A percentile compares a stretch with the other conserved stretches of the same genome.
Evolutionary conservation across 176 grass and related monocot genomes (phyloP).

Genomic region (Rhipidocladum racemiflorum): DNA sequence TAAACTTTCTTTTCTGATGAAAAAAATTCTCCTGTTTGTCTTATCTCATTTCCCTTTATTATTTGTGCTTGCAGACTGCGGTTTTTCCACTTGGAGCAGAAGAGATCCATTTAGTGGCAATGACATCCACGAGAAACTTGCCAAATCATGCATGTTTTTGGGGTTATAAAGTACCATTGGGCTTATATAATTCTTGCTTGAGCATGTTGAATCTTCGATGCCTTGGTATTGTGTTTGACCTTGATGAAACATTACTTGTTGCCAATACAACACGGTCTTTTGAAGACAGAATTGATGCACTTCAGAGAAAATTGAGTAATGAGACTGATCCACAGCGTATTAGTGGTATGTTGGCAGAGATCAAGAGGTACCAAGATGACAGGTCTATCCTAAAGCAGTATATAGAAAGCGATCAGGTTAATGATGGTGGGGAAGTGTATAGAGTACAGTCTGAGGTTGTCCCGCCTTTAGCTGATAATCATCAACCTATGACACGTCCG

Average conservation of each 20-base stretch:
- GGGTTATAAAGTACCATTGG: conserved; percentile 70
- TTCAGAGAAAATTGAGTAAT: conserved; percentile 91
- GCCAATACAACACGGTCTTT: conserved; percentile 85
- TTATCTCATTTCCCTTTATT: conserved; percentile 21
- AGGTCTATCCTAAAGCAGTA: conserved; percentile 85
- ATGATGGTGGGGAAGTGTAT: conserved; percentile 71
- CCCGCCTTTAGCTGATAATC: conserved; percentile 74
- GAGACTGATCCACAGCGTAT: conserved; percentile 70
- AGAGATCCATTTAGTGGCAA: conserved; percentile 91
- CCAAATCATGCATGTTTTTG: conserved; percentile 70
- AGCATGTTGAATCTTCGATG: conserved; percentile 88
- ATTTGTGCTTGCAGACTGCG: conserved; percentile 66
- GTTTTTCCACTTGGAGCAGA: conserved; percentile 73
- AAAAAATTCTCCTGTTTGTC: not conserved
- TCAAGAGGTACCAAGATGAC: conserved; percentile 94
- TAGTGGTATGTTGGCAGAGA: conserved; percentile 77
- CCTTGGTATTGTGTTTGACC: conserved; percentile 95
- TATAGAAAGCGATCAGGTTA: conserved; percentile 78
- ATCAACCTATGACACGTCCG: conserved; percentile 79
- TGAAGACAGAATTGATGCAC: conserved; percentile 87
- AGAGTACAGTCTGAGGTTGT: conserved; percentile 86
- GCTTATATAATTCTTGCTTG: conserved; percentile 76
- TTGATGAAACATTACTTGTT: conserved; percentile 93
- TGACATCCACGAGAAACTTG: conserved; percentile 65
- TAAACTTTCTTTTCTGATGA: not conserved